phyloP scores from a whole-genome alignment of 2,329 filamentous ascomycete species.

The Clonostachys rosea region DNA sequence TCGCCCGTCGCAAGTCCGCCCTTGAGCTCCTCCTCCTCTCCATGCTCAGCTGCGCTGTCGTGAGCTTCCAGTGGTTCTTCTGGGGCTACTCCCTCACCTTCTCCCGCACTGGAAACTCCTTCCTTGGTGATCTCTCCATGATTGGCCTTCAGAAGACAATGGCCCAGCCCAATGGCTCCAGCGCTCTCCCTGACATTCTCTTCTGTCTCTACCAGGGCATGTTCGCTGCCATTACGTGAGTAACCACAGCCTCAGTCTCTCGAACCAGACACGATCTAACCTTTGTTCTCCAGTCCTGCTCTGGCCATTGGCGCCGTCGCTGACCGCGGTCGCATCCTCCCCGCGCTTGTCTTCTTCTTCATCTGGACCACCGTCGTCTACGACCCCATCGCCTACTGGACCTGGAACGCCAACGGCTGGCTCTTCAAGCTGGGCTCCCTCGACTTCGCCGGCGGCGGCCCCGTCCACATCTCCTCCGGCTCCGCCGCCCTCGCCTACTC shows the following conservation, averaged over 20 bases:
- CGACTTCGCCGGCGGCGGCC: constrained; percentile 72
- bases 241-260: constrained; percentile 6
- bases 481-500: constrained; percentile 69
- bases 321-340: constrained; percentile 57
- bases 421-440: constrained; percentile 63
- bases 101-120: constrained; percentile 72
- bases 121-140: constrained; percentile 76
- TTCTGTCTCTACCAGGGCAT: constrained; percentile 87
- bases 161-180: constrained; percentile 67
- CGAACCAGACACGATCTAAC: neutral
- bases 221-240: constrained; percentile 80
- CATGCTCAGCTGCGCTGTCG: constrained; percentile 73
- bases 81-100: constrained; percentile 89
- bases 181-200: constrained; percentile 72
- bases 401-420: constrained; percentile 73
- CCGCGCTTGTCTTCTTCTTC: constrained; percentile 63
- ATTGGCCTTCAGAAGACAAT: constrained; percentile 78
- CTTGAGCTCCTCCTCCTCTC: constrained; percentile 82
- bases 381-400: constrained; percentile 72
- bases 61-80: constrained; percentile 93
- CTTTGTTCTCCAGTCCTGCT: constrained; percentile 23
- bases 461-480: constrained; percentile 71
- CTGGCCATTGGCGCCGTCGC: constrained; percentile 57
- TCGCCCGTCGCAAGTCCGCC: constrained; percentile 84
- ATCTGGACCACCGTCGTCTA: constrained; percentile 70